A percentile compares a stretch with the other conserved stretches of the same genome.
phyloP scores from a whole-genome alignment of 345 rosid genomes.

The Theobroma cacao region DNA sequence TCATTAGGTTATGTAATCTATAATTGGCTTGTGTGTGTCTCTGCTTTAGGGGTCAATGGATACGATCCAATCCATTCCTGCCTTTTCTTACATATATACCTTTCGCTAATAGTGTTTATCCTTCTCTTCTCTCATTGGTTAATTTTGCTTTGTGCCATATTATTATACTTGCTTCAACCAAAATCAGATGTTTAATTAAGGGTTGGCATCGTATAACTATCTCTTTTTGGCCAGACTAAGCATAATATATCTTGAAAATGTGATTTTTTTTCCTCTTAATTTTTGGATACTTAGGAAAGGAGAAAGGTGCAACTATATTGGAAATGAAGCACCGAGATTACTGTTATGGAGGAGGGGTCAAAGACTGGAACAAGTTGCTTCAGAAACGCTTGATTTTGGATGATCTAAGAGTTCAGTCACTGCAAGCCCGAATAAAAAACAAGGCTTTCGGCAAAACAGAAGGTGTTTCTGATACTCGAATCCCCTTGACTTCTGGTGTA shows the following conservation, averaged over 20 bases:
- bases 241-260: neutral
- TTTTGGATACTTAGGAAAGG: constrained; percentile 36
- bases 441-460: constrained; percentile 11
- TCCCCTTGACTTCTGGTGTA: constrained; percentile 67
- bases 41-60: neutral
- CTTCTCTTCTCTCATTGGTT: neutral
- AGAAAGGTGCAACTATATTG: constrained; percentile 53
- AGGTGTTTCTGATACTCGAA: constrained; percentile 32
- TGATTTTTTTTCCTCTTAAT: neutral
- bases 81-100: neutral
- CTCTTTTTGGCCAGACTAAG: neutral
- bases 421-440: constrained; percentile 51
- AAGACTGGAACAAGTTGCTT: constrained; percentile 57
- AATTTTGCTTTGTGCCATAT: neutral
- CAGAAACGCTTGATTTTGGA: constrained; percentile 54
- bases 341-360: constrained; percentile 46
- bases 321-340: constrained; percentile 70
- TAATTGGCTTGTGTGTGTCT: constrained; percentile 5
- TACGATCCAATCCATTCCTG: neutral
- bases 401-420: constrained; percentile 41
- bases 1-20: neutral
- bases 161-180: neutral
- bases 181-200: neutral
- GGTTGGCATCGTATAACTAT: neutral
- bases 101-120: neutral